Base-by-base conservation (phyloP, 2,329 filamentous ascomycete species). In the Fonsecaea monophora region DNA sequence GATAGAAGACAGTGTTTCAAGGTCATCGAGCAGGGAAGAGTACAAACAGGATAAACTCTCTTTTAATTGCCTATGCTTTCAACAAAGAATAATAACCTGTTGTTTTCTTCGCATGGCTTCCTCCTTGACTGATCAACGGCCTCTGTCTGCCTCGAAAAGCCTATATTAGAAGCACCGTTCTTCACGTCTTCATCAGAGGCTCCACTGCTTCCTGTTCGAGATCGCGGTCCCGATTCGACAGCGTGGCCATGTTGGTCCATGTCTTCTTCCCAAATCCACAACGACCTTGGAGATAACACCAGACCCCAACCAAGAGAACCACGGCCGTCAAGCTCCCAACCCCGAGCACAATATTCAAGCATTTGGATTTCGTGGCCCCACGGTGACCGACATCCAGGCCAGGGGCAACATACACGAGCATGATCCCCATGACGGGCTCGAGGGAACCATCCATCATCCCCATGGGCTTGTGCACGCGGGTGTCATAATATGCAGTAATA, bases 341-440 rank as follows among this genome's bases (percentile, higher is more conserved):
- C 3, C 30, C 56, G n/a, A 65, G 21, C 2, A 60, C 45, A 25
- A 65, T 9, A 25, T 48, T 65, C 62, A 57, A 35, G 42, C 15
- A 55, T 15, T 21, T 34, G 12, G 55, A 21, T 13, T 45, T 42
- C 3, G 7, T 2, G 12, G 32, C 4, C 15, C 9, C 45, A 13
- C 12, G 8, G 9, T 18, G 34, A 5, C 37, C 30, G 30, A 5
- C 6, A 32, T 32, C 32, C 10, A 21, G 30, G 2, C 21, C 35
- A 9, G 38, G 13, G 12, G 54, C 66, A 15, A 65, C 60, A 40
- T 68, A 68, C 32, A 62, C 40, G 25, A 68, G 57, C 45, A 54
- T 53, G 21, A 68, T 68, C 18, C 66, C 66, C 66, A 68, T 68
- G 38, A 68, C 60, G 10, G 66, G 66, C 37, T 68, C 66, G 5